Conservation (phyloP, 1,284 basidiomycete species). For the Leccinum pallidistipes region DNA sequence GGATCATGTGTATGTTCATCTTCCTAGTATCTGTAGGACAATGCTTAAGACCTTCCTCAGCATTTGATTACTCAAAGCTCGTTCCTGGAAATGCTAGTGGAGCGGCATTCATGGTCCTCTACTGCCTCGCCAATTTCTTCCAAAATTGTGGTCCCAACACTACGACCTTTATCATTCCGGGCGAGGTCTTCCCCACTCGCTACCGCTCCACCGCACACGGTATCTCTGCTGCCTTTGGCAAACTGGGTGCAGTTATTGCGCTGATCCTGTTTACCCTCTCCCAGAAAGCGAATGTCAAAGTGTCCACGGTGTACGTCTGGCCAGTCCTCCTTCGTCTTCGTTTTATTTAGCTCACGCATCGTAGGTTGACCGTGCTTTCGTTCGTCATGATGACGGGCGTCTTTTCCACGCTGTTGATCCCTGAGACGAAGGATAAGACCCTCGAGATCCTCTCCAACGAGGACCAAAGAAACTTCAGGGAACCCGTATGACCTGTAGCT, state of each 20-base stretch:
- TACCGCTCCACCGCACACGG: constrained; percentile 70
- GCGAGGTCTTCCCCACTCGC: constrained; percentile 72
- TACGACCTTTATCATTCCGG: constrained; percentile 69
- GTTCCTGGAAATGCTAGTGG: constrained; percentile 33
- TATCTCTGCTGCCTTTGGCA: constrained; percentile 65
- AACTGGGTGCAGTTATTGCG: constrained; percentile 66
- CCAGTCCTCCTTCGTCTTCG: neutral
- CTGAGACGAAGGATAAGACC: neutral
- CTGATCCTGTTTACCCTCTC: constrained; percentile 32
- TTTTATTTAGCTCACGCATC: neutral
- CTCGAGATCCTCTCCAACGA: neutral
- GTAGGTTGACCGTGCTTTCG: neutral
- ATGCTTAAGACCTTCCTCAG: constrained; percentile 20
- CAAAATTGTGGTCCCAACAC: constrained; percentile 67
- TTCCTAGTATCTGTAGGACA: neutral
- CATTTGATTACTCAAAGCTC: constrained; percentile 56
- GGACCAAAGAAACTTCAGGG: neutral
- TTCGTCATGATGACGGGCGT: neutral
- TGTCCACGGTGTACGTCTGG: constrained; percentile 6
- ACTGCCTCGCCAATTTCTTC: constrained; percentile 56
- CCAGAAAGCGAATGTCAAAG: neutral
- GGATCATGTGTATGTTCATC: constrained; percentile 40
- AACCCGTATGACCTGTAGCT: neutral
- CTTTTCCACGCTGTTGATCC: neutral
- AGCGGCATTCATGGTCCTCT: constrained; percentile 54